Base-by-base conservation (phyloP, 2,329 filamentous ascomycete genomes). In the Xylaria polymorpha region DNA sequence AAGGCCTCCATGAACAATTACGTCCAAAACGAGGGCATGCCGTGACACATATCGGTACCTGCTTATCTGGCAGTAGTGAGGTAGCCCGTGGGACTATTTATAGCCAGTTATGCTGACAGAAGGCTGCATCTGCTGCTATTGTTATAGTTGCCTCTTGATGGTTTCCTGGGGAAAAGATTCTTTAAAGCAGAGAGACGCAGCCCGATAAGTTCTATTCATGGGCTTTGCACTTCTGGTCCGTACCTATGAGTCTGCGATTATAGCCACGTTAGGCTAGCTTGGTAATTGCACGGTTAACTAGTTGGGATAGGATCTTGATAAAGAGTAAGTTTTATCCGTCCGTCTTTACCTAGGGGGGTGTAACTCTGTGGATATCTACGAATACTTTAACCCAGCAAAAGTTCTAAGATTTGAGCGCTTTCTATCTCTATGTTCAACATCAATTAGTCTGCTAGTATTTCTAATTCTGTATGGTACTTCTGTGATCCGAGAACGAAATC, bases 341-440 rank as follows among this genome's bases (percentile, higher is more conserved):
- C 20, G 15, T 18, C 2, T 29, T 2, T 3, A 29, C 25, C 25
- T 8, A 14, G 20, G 55, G n/a, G 39, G 8, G 9, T 9, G n/a
- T 9, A 32, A 18, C 18, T 2, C n/a, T 55, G 8, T 5, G 3
- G 2, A 55, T 37, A 12, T 20, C 32, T 4, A 55, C 12, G 6
- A 37, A 20, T 3, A 37, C 29, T 55, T 37, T 20, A 10, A 39
- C 32, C n/a, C 15, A 32, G 25, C 25, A 8, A 3, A 39, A 18
- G 56, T 29, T 25, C 32, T 18, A 48, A 32, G 8, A 18, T n/a
- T 44, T 37, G 25, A 22, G 8, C n/a, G 20, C 7, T 18, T 53
- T 32, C 25, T 43, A 22, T 43, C 25, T 29, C 25, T 29, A 44
- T 56, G 50, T 65, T 39, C 4, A 59, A 39, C 20, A 18, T 56